Evolutionary conservation across 192 early-diverging fungal species (phyloP).

Genomic region (Entomortierella parvispora): DNA sequence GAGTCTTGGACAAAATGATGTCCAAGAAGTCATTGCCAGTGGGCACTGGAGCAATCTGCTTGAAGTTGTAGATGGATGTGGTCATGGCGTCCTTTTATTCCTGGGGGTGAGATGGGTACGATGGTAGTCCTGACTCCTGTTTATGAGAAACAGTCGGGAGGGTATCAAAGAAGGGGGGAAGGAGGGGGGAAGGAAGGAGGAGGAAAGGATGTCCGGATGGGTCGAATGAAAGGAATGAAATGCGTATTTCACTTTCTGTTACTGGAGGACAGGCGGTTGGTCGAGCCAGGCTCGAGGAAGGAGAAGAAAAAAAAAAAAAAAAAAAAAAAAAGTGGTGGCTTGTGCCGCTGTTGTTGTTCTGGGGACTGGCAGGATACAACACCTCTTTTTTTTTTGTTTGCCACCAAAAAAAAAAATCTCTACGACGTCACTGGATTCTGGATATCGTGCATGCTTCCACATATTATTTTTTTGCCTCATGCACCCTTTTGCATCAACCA

Average conservation of each 20-base stretch:
- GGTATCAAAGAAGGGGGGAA: conserved; percentile 7
- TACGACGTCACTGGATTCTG: no score
- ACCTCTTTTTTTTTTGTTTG: conserved; percentile 6
- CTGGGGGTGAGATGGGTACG: not conserved
- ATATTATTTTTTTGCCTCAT: not conserved
- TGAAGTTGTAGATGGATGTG: conserved; percentile 94
- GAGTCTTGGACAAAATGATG: conserved; percentile 97
- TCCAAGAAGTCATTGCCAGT: conserved; percentile 94
- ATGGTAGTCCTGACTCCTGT: not conserved
- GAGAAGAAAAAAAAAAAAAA: not conserved
- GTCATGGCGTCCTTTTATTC: not conserved
- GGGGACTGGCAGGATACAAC: no score
- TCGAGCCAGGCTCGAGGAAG: no score
- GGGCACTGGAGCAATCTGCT: conserved; percentile 95
- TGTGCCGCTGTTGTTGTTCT: not conserved
- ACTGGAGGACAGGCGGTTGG: no score
- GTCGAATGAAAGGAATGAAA: not conserved
- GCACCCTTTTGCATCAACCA: not conserved
- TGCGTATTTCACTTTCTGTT: not conserved
- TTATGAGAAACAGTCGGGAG: not conserved
- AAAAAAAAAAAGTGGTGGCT: not conserved
- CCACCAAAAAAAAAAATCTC: no score
- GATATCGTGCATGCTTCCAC: no score
- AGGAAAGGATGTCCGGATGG: not conserved
- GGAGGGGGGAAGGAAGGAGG: not conserved